phyloP scores from a whole-genome alignment of 805 yeast genomes.

The Yarrowia divulgata region DNA sequence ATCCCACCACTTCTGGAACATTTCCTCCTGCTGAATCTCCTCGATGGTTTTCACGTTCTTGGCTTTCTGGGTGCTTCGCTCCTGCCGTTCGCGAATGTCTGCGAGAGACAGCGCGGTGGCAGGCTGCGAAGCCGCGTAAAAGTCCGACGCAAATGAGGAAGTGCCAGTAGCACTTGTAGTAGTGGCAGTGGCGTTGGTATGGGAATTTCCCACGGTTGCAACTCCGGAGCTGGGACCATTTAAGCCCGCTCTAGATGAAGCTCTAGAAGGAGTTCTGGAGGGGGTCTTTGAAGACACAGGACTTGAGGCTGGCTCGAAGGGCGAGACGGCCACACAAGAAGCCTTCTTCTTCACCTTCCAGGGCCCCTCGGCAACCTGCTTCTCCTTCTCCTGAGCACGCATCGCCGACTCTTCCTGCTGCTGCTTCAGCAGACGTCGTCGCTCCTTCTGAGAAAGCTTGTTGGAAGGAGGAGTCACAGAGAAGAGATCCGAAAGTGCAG shows the following conservation, averaged over 20 bases:
- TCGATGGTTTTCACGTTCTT: constrained; percentile 58
- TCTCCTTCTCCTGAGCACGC: constrained; percentile 26
- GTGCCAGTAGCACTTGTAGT: background rate
- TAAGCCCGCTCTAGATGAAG: background rate
- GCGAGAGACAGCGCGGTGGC: constrained; percentile 40
- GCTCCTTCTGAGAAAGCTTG: constrained; percentile 66
- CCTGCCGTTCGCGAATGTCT: constrained; percentile 53
- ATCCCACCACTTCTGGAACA: constrained; percentile 88
- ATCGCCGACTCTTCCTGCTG: constrained; percentile 39
- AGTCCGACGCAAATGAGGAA: constrained; percentile 8
- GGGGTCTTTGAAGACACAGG: constrained; percentile 1
- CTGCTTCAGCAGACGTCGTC: constrained; percentile 56
- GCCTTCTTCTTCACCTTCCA: constrained; percentile 38
- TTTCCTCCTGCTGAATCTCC: constrained; percentile 82
- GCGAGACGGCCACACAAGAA: background rate
- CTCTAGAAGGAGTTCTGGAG: constrained; percentile 1
- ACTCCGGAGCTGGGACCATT: background rate
- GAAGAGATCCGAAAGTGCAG: constrained; percentile 17
- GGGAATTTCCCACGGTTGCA: background rate
- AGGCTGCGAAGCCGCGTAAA: constrained; percentile 21
- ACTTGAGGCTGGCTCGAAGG: constrained; percentile 18
- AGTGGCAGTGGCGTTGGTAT: too few species aligned
- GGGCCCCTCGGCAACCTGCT: constrained; percentile 23
- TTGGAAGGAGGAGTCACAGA: constrained; percentile 47
- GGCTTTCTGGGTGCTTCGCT: constrained; percentile 52